A percentile compares a stretch with the other conserved stretches of the same genome.
Conservation (phyloP, 169 alveolate species). For the Eimeria falciformis region DNA sequence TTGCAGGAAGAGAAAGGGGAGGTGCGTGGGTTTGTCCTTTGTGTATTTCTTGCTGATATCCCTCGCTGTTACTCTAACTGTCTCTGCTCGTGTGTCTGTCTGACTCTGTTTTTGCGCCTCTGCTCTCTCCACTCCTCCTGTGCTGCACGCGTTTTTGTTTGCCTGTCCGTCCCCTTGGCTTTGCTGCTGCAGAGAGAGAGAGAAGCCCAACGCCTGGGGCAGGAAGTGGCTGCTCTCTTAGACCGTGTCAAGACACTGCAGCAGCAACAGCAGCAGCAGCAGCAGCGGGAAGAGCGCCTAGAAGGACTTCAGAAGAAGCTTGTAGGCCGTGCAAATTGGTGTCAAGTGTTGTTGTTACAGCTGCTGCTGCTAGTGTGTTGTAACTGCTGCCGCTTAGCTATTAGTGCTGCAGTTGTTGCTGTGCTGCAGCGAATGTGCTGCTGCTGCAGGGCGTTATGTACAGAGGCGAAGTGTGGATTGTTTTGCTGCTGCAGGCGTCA, state of each 20-base stretch:
- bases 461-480: neutral
- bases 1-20: neutral
- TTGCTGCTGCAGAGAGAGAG: neutral
- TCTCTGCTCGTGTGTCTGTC: neutral
- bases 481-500: neutral
- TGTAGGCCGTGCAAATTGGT: neutral
- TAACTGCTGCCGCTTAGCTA: neutral
- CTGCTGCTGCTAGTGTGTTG: constrained; percentile 24
- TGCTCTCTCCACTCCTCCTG: neutral
- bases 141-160: too few relatives aligned
- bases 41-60: neutral
- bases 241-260: neutral
- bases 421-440: neutral
- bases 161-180: neutral
- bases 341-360: neutral
- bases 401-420: too few relatives aligned
- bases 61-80: neutral
- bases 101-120: neutral
- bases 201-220: neutral
- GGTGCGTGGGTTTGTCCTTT: neutral
- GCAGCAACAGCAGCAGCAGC: neutral
- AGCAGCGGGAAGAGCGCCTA: neutral
- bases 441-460: neutral
- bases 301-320: neutral
- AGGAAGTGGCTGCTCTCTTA: neutral